These are phyloP conservation scores for Neonectria sp. DNA, from an alignment of 2,329 filamentous ascomycete genomes.

Conservation along the genomic window DNA sequence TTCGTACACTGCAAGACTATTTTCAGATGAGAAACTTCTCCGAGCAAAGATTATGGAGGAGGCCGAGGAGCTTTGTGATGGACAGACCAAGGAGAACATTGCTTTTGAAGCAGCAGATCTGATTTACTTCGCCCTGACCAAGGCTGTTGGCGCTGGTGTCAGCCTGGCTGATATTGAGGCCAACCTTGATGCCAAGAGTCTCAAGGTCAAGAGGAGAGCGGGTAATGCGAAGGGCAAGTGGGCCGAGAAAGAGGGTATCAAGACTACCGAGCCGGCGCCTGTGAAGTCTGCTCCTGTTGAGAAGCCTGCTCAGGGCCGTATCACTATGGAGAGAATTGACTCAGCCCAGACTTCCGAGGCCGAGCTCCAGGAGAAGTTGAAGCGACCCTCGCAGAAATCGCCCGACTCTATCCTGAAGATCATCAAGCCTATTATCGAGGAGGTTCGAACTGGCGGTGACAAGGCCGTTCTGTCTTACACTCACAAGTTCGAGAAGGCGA, in stretches of 20 bases:
- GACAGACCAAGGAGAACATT: constrained; percentile 84
- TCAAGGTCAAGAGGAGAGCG: constrained; percentile 93
- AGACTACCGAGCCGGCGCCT: constrained; percentile 55
- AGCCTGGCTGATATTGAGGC: constrained; percentile 90
- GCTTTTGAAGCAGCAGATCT: constrained; percentile 96
- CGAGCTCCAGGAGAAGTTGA: constrained; percentile 81
- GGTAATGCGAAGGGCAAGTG: constrained; percentile 96
- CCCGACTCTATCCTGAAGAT: constrained; percentile 95
- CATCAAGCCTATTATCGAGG: constrained; percentile 91
- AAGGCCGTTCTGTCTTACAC: constrained; percentile 92
- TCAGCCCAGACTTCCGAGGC: constrained; percentile 74
- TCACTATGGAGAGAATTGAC: constrained; percentile 87
- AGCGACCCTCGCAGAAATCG: constrained; percentile 93
- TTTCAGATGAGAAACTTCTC: constrained; percentile 90
- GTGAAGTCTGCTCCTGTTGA: constrained; percentile 53
- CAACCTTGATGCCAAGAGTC: constrained; percentile 93
- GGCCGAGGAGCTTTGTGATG: constrained; percentile 93
- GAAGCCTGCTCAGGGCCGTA: constrained; percentile 66
- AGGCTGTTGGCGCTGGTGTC: constrained; percentile 88
- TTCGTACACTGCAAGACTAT: constrained; percentile 94
- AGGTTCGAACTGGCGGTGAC: constrained; percentile 87
- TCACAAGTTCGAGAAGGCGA: constrained; percentile 98
- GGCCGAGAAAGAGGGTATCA: constrained; percentile 85
- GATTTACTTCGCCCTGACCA: constrained; percentile 95
- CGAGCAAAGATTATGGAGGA: constrained; percentile 99